Percentiles rank a stretch among this genome's conserved stretches.
phyloP scores from a whole-genome alignment of 2,329 filamentous ascomycete genomes.

The Colletotrichum tofieldiae region DNA sequence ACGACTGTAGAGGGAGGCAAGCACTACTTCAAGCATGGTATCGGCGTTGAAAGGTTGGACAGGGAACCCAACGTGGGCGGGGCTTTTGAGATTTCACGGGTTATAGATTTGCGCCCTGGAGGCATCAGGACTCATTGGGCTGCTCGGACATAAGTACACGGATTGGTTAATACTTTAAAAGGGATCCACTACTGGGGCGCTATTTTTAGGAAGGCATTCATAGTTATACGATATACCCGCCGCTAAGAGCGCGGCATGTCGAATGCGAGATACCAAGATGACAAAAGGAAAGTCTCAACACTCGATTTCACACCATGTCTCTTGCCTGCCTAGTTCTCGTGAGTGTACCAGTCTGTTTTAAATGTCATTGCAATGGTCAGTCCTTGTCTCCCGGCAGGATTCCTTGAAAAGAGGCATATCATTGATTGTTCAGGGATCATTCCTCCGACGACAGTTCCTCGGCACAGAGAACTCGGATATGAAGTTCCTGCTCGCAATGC shows the following conservation, averaged over 20 bases:
- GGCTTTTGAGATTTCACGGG: constrained; percentile 21
- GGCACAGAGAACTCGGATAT: background rate
- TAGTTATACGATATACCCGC: constrained; percentile 34
- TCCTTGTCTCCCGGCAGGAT: background rate
- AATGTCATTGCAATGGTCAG: background rate
- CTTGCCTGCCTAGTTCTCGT: background rate
- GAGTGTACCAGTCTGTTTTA: too few relatives aligned
- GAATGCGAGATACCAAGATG: constrained; percentile 17
- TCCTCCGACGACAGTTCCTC: background rate
- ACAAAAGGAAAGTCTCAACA: background rate
- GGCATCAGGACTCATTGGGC: constrained; percentile 36
- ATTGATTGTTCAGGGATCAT: background rate
- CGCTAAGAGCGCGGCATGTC: constrained; percentile 30
- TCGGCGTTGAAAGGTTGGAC: constrained; percentile 27
- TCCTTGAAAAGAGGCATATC: too few relatives aligned
- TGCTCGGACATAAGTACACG: constrained; percentile 30
- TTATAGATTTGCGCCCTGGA: constrained; percentile 33
- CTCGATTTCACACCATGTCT: background rate
- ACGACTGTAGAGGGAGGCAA: constrained; percentile 15
- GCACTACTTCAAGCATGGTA: constrained; percentile 22
- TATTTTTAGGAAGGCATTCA: constrained; percentile 1
- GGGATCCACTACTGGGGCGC: constrained; percentile 20
- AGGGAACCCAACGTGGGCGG: background rate
- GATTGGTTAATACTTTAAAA: constrained; percentile 1
- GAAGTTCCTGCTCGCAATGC: constrained; percentile 4